Percentiles rank a stretch among this genome's conserved stretches.
Evolutionary conservation across 2,329 filamentous ascomycete genomes (phyloP).

Genomic region (Trichoderma sp.): DNA sequence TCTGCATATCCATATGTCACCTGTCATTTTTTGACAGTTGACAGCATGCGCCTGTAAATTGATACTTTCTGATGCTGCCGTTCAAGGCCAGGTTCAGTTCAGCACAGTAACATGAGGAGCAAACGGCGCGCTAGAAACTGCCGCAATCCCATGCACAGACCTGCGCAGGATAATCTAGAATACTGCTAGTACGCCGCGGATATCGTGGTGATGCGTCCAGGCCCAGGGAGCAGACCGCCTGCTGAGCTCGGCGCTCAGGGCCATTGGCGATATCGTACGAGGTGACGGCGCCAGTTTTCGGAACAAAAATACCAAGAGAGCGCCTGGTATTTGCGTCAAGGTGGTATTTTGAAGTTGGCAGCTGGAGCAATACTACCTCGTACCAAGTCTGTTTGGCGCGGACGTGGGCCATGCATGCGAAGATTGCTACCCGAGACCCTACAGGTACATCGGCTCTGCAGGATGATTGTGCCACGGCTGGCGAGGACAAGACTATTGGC

Average conservation of each 20-base stretch:
- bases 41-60: background rate
- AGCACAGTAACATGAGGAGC: background rate
- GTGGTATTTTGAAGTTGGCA: background rate
- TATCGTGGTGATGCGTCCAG: background rate
- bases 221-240: background rate
- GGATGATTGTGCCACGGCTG: background rate
- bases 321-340: background rate
- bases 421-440: background rate
- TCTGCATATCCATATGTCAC: constrained; percentile 1
- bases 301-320: background rate
- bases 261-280: background rate
- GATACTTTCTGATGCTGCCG: background rate
- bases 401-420: constrained; percentile 3
- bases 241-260: background rate
- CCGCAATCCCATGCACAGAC: constrained; percentile 1
- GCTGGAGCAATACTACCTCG: background rate
- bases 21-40: constrained; percentile 4
- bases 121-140: background rate
- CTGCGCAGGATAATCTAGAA: background rate
- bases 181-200: background rate
- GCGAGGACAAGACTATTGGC: background rate
- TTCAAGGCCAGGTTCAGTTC: background rate
- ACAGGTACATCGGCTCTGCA: background rate
- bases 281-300: background rate
- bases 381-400: background rate